Percentiles rank a stretch among this genome's conserved stretches.
phyloP scores from a whole-genome alignment of 116 monocot species.

The Posidonia oceanica region DNA sequence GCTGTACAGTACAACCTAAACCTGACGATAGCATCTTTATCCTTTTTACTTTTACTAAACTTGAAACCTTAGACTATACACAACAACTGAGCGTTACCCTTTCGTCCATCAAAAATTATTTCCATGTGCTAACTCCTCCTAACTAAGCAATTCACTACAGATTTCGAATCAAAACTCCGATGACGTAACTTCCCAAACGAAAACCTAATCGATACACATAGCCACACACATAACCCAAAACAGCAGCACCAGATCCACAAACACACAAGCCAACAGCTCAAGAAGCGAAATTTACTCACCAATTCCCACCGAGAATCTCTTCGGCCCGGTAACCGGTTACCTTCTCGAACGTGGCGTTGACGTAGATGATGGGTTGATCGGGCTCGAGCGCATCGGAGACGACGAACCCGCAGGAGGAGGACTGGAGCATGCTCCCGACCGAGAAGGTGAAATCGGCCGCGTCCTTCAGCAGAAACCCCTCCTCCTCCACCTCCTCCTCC shows the following conservation, averaged over 20 bases:
- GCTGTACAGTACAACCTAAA: no score
- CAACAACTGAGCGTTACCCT: no score
- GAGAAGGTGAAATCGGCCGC: conserved; percentile 33
- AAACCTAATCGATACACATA: no score
- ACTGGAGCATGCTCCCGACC: conserved; percentile 38
- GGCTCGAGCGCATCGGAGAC: conserved; percentile 77
- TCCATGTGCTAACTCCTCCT: no score
- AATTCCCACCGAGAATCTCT: conserved; percentile 91
- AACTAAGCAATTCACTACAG: no score
- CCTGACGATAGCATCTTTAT: no score
- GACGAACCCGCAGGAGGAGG: conserved; percentile 56
- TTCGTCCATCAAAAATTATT: no score
- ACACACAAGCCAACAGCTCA: neutral
- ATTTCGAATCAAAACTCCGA: no score
- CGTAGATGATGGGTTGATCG: conserved; percentile 74
- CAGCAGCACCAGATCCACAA: neutral
- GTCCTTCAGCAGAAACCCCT: conserved; percentile 24
- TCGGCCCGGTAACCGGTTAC: conserved; percentile 80
- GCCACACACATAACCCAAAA: neutral
- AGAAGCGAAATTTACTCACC: conserved; percentile 29
- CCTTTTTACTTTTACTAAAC: no score
- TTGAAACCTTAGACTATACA: no score
- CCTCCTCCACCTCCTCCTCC: conserved; percentile 22
- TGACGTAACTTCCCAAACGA: no score
- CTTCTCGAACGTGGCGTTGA: conserved; percentile 62